These are phyloP conservation scores for Pontederia paniculata DNA, from an alignment of 176 grass and related monocot genomes.

Conservation along the genomic window DNA sequence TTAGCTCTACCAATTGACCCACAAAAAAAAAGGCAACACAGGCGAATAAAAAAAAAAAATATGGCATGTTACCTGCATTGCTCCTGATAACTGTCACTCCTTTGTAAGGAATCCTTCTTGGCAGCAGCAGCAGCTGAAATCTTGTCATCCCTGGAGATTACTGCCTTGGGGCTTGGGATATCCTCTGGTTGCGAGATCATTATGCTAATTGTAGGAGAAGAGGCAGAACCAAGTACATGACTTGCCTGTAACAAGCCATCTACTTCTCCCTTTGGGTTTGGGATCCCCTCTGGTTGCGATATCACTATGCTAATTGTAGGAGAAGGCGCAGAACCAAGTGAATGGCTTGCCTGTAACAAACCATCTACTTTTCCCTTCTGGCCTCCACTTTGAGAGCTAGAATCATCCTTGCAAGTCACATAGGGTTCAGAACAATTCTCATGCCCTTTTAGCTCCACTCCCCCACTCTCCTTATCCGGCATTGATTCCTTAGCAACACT, in stretches of 20 bases:
- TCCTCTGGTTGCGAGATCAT: constrained; percentile 64
- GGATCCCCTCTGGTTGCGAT: constrained; percentile 42
- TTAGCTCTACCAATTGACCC: background rate
- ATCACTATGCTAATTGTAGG: constrained; percentile 56
- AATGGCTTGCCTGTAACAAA: background rate
- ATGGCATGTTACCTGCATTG: constrained; percentile 63
- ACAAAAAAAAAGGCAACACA: background rate
- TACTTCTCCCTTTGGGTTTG: constrained; percentile 23
- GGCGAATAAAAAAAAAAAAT: constrained; percentile 3
- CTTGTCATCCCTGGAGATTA: constrained; percentile 5
- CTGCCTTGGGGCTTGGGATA: constrained; percentile 25
- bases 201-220: constrained; percentile 34
- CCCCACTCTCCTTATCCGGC: constrained; percentile 19
- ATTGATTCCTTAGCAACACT: constrained; percentile 10
- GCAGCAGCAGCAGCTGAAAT: constrained; percentile 10
- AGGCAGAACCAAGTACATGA: constrained; percentile 7
- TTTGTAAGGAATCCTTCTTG: constrained; percentile 31
- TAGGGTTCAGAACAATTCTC: constrained; percentile 3
- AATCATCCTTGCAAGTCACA: constrained; percentile 7
- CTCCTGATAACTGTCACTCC: constrained; percentile 58
- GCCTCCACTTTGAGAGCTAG: constrained; percentile 23
- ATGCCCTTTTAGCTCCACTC: constrained; percentile 1
- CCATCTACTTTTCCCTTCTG: constrained; percentile 11
- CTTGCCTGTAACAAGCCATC: background rate
- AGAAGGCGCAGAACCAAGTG: constrained; percentile 8